Conservation (phyloP, 2,329 filamentous ascomycete species). For the Botryotinia globosa region DNA sequence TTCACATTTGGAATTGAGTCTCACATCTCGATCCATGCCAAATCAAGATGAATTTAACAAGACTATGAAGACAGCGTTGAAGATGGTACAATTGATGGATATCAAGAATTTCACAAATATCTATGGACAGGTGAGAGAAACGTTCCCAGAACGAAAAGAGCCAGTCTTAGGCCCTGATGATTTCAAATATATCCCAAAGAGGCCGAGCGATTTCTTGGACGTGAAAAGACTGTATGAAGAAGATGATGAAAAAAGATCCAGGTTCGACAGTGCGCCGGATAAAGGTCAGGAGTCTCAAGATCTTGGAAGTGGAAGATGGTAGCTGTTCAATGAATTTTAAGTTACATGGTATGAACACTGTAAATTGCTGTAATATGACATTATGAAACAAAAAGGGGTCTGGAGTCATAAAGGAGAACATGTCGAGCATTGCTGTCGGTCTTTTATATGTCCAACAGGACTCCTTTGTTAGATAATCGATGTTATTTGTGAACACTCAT, state of each 20-base stretch:
- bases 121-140: conserved; percentile 4
- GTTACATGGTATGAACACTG: not conserved
- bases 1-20: conserved; percentile 31
- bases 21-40: conserved; percentile 24
- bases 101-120: conserved; percentile 2
- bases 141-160: not conserved
- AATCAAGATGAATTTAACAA: conserved; percentile 18
- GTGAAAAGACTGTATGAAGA: not conserved
- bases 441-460: not conserved
- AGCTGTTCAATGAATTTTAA: not conserved
- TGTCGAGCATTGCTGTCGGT: not conserved
- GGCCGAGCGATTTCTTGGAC: conserved; percentile 8
- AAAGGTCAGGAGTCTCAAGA: not conserved
- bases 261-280: not conserved
- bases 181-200: conserved; percentile 12
- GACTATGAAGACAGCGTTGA: conserved; percentile 26
- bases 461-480: not conserved
- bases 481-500: not conserved
- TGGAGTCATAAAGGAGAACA: not conserved
- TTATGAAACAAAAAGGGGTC: not conserved
- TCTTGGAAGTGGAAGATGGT: not conserved
- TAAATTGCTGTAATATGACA: conserved; percentile 8
- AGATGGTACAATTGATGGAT: conserved; percentile 17
- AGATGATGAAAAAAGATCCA: not conserved
- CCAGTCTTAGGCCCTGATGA: not conserved